phyloP scores from a whole-genome alignment of 352 stramenopile species.

The Elongisporangium anandrum region DNA sequence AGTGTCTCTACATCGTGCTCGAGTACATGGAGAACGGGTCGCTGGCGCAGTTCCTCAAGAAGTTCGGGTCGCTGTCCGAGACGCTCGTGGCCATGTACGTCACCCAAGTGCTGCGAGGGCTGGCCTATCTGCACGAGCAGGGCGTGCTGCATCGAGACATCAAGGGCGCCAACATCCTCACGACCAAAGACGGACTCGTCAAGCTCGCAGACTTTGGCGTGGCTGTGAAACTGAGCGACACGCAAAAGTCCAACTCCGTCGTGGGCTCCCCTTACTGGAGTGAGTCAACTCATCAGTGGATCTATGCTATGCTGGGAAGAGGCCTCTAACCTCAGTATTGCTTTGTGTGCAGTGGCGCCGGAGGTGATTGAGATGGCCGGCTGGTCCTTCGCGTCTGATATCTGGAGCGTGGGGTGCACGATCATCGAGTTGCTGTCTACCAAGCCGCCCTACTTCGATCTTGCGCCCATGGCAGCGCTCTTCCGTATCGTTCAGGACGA shows the following conservation, averaged over 20 bases:
- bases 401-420: conserved; percentile 94
- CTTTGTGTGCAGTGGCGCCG: conserved; percentile 83
- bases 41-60: conserved; percentile 91
- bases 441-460: conserved; percentile 92
- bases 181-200: conserved; percentile 88
- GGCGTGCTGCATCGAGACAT: conserved; percentile 92
- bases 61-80: conserved; percentile 90
- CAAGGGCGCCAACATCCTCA: conserved; percentile 93
- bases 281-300: conserved; percentile 22
- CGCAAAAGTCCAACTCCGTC: conserved; percentile 86
- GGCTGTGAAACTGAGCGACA: conserved; percentile 85
- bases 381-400: conserved; percentile 90
- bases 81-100: conserved; percentile 91
- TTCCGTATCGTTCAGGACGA: conserved; percentile 94
- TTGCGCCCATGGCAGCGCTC: conserved; percentile 86
- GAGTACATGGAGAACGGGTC: conserved; percentile 95
- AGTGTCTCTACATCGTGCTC: conserved; percentile 81
- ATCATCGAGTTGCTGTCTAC: conserved; percentile 93
- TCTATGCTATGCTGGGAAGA: not conserved
- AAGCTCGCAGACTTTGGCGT: conserved; percentile 94
- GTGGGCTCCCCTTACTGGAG: conserved; percentile 95
- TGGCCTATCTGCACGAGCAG: conserved; percentile 90
- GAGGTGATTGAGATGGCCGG: conserved; percentile 96
- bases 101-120: conserved; percentile 86
- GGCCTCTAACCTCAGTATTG: not conserved